A percentile compares a stretch with the other conserved stretches of the same genome.
Conservation (phyloP, 371 early-diverging fungal species). For the Mortierella sp. region DNA sequence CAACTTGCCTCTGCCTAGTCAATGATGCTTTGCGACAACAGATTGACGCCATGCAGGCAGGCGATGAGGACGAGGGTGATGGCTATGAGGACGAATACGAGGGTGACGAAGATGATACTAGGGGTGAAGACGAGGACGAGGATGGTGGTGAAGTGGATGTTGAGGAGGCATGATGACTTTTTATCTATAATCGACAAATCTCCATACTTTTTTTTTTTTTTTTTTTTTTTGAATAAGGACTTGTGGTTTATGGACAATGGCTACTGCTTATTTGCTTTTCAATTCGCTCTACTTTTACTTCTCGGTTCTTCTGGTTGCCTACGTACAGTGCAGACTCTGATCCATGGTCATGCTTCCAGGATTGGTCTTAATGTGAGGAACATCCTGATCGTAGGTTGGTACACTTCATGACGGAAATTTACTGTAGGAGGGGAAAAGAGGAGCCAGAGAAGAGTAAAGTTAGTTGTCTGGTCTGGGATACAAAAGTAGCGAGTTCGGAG, state of each 20-base stretch:
- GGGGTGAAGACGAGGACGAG: conserved; percentile 11
- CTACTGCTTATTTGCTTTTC: too few relatives aligned
- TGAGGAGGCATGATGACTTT: not conserved
- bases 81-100: conserved; percentile 24
- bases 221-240: not conserved
- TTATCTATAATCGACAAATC: not conserved
- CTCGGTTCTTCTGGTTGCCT: too few relatives aligned
- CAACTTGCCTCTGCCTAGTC: conserved; percentile 9
- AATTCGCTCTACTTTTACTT: too few relatives aligned
- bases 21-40: conserved; percentile 46
- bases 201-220: not conserved
- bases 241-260: not conserved
- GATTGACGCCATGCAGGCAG: conserved; percentile 40
- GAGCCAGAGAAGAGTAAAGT: not conserved
- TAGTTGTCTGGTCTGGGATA: not conserved
- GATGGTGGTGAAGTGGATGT: conserved; percentile 12
- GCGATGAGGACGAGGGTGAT: conserved; percentile 18
- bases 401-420: not conserved
- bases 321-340: too few relatives aligned
- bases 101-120: conserved; percentile 12
- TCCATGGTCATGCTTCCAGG: too few relatives aligned
- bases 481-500: not conserved
- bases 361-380: too few relatives aligned
- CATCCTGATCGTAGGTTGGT: too few relatives aligned
- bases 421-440: not conserved